Conservation (phyloP, 768 basidiomycete genomes). For the Mycena vitilis region DNA sequence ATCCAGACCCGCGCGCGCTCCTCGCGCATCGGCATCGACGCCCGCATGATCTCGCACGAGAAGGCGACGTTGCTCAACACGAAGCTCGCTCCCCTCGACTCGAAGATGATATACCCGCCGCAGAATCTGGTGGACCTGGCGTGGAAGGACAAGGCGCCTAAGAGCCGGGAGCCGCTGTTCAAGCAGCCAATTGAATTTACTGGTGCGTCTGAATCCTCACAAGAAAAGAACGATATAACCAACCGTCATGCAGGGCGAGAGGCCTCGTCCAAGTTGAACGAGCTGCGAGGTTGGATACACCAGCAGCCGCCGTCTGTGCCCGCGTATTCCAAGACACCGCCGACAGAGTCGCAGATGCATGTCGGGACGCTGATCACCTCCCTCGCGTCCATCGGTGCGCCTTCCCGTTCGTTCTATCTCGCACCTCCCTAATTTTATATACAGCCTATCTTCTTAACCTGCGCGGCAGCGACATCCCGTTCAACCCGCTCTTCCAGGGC, state of each 20-base stretch:
- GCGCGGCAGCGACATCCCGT: constrained; percentile 90
- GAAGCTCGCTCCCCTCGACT: constrained; percentile 62
- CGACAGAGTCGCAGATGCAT: constrained; percentile 72
- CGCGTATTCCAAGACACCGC: constrained; percentile 70
- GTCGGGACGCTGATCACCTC: constrained; percentile 76
- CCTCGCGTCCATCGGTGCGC: constrained; percentile 77
- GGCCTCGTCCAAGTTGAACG: constrained; percentile 74
- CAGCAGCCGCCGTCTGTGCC: constrained; percentile 68
- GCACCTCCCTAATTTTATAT: constrained; percentile 14
- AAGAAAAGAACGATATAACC: too few species aligned
- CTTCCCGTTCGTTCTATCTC: background rate
- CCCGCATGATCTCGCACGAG: constrained; percentile 83
- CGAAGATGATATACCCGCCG: constrained; percentile 82
- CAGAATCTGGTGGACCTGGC: constrained; percentile 87
- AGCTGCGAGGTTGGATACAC: constrained; percentile 77
- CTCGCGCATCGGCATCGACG: constrained; percentile 82
- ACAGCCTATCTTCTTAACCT: constrained; percentile 89
- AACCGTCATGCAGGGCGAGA: constrained; percentile 56
- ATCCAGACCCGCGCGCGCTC: constrained; percentile 52
- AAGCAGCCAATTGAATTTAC: constrained; percentile 80
- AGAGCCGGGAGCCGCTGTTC: constrained; percentile 73
- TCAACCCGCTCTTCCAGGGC: constrained; percentile 91
- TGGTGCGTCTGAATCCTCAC: constrained; percentile 48
- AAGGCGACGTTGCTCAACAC: constrained; percentile 71
- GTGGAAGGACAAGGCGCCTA: constrained; percentile 82